These are phyloP conservation scores for Lasiodiplodia hormozganensis DNA, from an alignment of 2,329 filamentous ascomycete genomes.

Conservation along the genomic window DNA sequence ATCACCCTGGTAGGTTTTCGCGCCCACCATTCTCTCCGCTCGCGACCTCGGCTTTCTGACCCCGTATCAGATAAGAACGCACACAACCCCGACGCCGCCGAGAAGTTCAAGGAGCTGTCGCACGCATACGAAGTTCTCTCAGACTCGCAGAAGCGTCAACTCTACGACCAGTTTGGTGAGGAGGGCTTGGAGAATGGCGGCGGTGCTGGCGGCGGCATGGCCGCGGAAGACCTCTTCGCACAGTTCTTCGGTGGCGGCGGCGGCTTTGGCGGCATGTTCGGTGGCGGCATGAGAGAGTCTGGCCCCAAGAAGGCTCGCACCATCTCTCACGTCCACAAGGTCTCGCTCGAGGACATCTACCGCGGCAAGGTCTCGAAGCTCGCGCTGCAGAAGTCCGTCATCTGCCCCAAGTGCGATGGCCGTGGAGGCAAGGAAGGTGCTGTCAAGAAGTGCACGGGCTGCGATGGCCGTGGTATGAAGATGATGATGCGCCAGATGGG, in stretches of 20 bases:
- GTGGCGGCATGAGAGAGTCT: slow-evolving; percentile 75
- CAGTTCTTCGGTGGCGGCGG: slow-evolving; percentile 86
- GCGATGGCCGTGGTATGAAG: slow-evolving; percentile 97
- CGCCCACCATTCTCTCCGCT: slow-evolving; percentile 31
- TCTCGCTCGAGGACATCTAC: slow-evolving; percentile 97
- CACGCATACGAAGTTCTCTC: slow-evolving; percentile 95
- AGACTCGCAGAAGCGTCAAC: slow-evolving; percentile 85
- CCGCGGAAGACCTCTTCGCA: slow-evolving; percentile 92
- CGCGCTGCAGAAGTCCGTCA: slow-evolving; percentile 94
- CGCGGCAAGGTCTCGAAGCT: slow-evolving; percentile 97
- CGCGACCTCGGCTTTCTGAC: slow-evolving; percentile 32
- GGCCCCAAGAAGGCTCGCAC: slow-evolving; percentile 92
- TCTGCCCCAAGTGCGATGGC: slow-evolving; percentile 93
- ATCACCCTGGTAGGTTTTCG: slow-evolving; percentile 73
- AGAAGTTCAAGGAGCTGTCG: slow-evolving; percentile 98
- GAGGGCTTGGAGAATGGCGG: slow-evolving; percentile 87
- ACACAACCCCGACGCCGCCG: slow-evolving; percentile 88
- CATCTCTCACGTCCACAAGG: slow-evolving; percentile 98
- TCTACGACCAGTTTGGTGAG: slow-evolving; percentile 98
- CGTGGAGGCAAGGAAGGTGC: slow-evolving; percentile 96
- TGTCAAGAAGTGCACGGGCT: slow-evolving; percentile 90
- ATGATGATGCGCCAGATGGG: slow-evolving; percentile 99
- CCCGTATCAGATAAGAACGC: slow-evolving; percentile 85
- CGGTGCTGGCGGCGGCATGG: slow-evolving; percentile 81
- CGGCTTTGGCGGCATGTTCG: slow-evolving; percentile 71